These are phyloP conservation scores for maize (Zea mays) DNA, from an alignment of 176 grass and related monocot genomes.

Conservation along the genomic window DNA sequence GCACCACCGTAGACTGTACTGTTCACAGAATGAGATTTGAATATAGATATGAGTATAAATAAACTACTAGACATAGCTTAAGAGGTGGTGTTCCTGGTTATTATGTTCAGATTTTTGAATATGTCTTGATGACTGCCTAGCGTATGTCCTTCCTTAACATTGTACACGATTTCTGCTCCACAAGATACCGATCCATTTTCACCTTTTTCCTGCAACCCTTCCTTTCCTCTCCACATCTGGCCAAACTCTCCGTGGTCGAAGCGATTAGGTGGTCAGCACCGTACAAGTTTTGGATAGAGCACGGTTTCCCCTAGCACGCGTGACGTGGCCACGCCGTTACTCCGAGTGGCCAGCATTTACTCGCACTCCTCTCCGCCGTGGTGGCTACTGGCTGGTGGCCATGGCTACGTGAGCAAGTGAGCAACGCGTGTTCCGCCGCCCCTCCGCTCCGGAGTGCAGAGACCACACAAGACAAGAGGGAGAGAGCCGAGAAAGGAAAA, in stretches of 20 bases:
- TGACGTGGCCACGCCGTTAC: constrained; percentile 25
- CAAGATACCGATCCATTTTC: background rate
- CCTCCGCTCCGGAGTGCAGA: background rate
- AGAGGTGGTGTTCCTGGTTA: too few species aligned
- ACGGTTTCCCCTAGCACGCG: background rate
- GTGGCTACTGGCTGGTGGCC: too few species aligned
- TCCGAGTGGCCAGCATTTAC: constrained; percentile 17
- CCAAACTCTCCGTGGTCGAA: background rate
- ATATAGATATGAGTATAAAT: too few species aligned
- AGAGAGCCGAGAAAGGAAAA: background rate
- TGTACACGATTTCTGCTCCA: too few species aligned
- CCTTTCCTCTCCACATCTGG: background rate
- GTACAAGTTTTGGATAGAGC: constrained; percentile 13
- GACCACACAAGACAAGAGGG: constrained; percentile 8
- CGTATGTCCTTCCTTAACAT: too few species aligned
- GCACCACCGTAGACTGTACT: too few species aligned
- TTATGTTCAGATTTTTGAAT: too few species aligned
- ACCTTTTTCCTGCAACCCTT: too few species aligned
- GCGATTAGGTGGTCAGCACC: background rate
- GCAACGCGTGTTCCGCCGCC: background rate
- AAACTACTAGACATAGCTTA: too few species aligned
- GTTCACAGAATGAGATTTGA: too few species aligned
- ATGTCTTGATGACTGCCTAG: too few species aligned
- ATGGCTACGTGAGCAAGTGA: constrained; percentile 11
- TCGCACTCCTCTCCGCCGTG: background rate